phyloP scores from a whole-genome alignment of 202 grass and related monocot species.

The Carex sylvatica region DNA sequence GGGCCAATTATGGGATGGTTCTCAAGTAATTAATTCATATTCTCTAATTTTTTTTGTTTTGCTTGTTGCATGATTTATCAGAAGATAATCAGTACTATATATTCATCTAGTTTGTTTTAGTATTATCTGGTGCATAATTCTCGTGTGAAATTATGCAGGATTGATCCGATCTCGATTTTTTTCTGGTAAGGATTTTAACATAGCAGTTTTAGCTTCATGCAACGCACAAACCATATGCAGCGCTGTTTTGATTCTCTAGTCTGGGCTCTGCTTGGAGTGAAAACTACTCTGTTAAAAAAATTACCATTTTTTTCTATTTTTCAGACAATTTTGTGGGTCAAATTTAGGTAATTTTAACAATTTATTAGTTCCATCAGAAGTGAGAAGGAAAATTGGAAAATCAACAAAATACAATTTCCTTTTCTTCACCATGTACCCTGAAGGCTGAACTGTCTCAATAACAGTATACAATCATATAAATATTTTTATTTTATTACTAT shows the following conservation, averaged over 20 bases:
- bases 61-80: slow-evolving; percentile 12
- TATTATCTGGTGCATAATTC: not conserved
- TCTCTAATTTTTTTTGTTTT: not conserved
- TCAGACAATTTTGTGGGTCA: not conserved
- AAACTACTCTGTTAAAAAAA: too few relatives aligned
- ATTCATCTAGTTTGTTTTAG: not conserved
- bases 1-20: slow-evolving; percentile 93
- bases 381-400: not conserved
- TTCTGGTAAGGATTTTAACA: not conserved
- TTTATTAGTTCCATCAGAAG: not conserved
- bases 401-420: not conserved
- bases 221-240: too few relatives aligned
- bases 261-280: too few relatives aligned
- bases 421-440: not conserved
- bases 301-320: not conserved
- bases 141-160: not conserved
- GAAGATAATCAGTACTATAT: not conserved
- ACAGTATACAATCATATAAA: not conserved
- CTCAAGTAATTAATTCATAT: slow-evolving; percentile 51
- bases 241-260: too few relatives aligned
- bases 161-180: not conserved
- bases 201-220: too few relatives aligned
- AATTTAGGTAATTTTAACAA: not conserved
- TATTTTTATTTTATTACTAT: not conserved
- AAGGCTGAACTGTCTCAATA: not conserved